Conservation (phyloP, 352 stramenopile species). For the Pythium periplocum region DNA sequence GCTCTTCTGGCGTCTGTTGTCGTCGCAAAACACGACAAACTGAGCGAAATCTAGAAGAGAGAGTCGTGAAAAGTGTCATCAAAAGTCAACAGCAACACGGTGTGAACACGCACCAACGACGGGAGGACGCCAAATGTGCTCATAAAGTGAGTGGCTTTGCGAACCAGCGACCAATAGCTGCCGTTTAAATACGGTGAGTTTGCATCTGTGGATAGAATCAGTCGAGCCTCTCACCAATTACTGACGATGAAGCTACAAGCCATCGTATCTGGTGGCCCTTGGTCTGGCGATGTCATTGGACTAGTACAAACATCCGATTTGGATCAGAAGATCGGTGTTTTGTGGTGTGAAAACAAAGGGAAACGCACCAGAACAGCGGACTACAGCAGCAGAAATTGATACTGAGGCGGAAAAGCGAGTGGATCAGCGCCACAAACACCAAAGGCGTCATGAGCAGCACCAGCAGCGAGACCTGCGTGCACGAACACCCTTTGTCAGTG, state of each 20-base stretch:
- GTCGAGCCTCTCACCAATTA: slow-evolving; percentile 20
- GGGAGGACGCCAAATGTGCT: slow-evolving; percentile 12
- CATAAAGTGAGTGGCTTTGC: slow-evolving; percentile 15
- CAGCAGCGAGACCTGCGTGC: neutral
- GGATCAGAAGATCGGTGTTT: too few species aligned
- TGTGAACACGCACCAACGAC: slow-evolving; percentile 5
- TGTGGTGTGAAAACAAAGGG: too few species aligned
- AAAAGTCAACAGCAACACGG: neutral
- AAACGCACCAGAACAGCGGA: slow-evolving; percentile 22
- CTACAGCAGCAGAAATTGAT: slow-evolving; percentile 34
- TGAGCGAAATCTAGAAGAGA: slow-evolving; percentile 1
- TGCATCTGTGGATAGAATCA: too few species aligned
- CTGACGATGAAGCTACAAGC: slow-evolving; percentile 25
- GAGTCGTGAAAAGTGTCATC: neutral
- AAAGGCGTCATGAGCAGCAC: slow-evolving; percentile 6
- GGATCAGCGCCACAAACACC: slow-evolving; percentile 13
- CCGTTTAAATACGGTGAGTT: too few species aligned
- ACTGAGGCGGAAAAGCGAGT: slow-evolving; percentile 20
- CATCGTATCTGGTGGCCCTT: slow-evolving; percentile 12
- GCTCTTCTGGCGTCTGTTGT: neutral
- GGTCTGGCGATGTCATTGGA: slow-evolving; percentile 13
- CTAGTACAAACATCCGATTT: slow-evolving; percentile 2
- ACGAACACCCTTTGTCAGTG: too few species aligned
- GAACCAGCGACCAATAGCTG: slow-evolving; percentile 15
- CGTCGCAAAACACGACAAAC: slow-evolving; percentile 2